A percentile compares a stretch with the other conserved stretches of the same genome.
phyloP scores from a whole-genome alignment of 2,329 filamentous ascomycete genomes.

The Calonectria pseudoturangicola region DNA sequence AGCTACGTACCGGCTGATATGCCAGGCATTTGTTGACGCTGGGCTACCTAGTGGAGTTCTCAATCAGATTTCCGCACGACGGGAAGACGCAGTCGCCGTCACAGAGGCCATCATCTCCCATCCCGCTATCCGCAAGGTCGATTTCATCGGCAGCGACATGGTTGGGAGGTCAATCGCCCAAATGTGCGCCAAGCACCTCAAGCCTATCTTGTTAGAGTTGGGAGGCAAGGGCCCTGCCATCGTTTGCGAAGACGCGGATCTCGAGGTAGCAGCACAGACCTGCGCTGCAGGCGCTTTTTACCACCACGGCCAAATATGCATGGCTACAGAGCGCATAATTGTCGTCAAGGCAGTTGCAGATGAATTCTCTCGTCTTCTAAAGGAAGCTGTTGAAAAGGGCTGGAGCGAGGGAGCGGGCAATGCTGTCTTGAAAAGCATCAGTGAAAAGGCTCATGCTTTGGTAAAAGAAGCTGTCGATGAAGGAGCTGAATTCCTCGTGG shows the following conservation, averaged over 20 bases:
- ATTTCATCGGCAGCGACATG: constrained; percentile 37
- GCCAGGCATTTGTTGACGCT: constrained; percentile 22
- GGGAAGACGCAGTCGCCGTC: constrained; percentile 6
- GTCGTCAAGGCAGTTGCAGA: constrained; percentile 25
- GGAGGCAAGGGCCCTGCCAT: constrained; percentile 37
- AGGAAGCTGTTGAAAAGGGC: background rate
- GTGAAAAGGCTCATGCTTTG: background rate
- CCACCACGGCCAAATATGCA: constrained; percentile 36
- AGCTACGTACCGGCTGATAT: constrained; percentile 2
- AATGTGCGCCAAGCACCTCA: constrained; percentile 29
- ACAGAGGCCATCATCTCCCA: constrained; percentile 34
- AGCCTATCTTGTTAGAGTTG: constrained; percentile 37
- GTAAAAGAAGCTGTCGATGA: background rate
- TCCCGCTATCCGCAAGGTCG: constrained; percentile 37
- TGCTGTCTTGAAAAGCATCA: background rate
- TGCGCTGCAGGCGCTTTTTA: constrained; percentile 15
- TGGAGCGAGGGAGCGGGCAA: constrained; percentile 5
- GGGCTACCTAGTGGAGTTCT: constrained; percentile 32
- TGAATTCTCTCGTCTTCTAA: constrained; percentile 7
- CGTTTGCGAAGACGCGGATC: constrained; percentile 35
- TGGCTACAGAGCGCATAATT: constrained; percentile 34
- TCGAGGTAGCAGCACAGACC: constrained; percentile 21
- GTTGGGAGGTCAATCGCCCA: constrained; percentile 33
- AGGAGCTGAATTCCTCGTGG: background rate
- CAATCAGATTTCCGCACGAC: constrained; percentile 7